phyloP scores from a whole-genome alignment of 495 filamentous ascomycete species.

The Barbatosphaeria neglecta region DNA sequence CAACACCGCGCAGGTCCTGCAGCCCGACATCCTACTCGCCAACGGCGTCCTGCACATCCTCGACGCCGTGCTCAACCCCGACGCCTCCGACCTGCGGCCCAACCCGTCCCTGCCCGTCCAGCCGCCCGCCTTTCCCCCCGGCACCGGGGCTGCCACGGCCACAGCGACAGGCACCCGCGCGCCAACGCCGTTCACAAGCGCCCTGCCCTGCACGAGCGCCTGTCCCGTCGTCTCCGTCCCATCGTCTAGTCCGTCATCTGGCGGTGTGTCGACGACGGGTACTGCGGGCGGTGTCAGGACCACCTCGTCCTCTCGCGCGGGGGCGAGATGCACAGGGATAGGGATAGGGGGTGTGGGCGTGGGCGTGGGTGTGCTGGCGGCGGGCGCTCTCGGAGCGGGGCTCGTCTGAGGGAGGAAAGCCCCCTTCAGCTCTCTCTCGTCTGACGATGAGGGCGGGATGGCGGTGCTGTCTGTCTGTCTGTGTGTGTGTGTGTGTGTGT shows the following conservation, averaged over 20 bases:
- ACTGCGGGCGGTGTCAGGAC: not conserved
- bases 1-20: slow-evolving; percentile 41
- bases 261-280: not conserved
- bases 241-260: not conserved
- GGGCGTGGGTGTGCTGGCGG: not conserved
- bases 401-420: not conserved
- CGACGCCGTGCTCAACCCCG: slow-evolving; percentile 50
- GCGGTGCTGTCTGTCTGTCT: too few relatives aligned
- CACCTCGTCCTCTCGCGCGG: not conserved
- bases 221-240: slow-evolving; percentile 7
- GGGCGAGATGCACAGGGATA: not conserved
- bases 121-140: slow-evolving; percentile 34
- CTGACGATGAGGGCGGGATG: too few relatives aligned
- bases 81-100: slow-evolving; percentile 30
- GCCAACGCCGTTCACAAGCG: slow-evolving; percentile 26
- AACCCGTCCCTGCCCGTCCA: slow-evolving; percentile 27
- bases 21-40: slow-evolving; percentile 46
- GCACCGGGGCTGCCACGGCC: slow-evolving; percentile 21
- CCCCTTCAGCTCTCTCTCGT: too few relatives aligned
- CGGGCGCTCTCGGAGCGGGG: not conserved
- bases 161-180: slow-evolving; percentile 5
- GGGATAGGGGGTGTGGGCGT: not conserved
- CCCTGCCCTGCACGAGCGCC: slow-evolving; percentile 16
- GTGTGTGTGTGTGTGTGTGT: too few relatives aligned
- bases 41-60: slow-evolving; percentile 59